Evolutionary conservation across 257 asterid genomes (phyloP).

Genomic region (Knoxia roxburghii): DNA sequence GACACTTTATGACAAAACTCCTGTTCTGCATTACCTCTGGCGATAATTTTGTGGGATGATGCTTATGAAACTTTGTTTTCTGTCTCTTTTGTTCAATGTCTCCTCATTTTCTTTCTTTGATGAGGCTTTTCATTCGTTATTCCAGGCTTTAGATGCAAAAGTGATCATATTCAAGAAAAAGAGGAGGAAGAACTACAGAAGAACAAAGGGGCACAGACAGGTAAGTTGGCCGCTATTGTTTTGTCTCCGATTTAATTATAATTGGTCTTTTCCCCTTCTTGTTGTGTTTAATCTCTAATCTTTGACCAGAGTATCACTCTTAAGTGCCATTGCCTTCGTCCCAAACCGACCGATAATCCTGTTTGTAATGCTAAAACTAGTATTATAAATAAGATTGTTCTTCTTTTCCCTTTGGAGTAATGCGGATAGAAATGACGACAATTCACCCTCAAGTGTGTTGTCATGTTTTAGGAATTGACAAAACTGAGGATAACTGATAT

Average conservation of each 20-base stretch:
- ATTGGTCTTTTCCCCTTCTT: too few relatives aligned
- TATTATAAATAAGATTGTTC: too few relatives aligned
- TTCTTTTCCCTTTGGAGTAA: too few relatives aligned
- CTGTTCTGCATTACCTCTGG: not conserved
- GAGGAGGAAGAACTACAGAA: constrained; percentile 91
- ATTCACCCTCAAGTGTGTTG: constrained; percentile 1
- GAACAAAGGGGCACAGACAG: constrained; percentile 92
- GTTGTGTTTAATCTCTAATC: too few relatives aligned
- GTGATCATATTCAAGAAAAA: constrained; percentile 95
- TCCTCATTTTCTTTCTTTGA: not conserved
- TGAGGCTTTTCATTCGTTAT: not conserved
- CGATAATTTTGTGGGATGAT: not conserved
- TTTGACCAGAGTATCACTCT: not conserved
- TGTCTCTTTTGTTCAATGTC: too few relatives aligned
- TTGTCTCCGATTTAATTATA: not conserved
- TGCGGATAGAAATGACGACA: not conserved
- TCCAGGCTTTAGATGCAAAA: constrained; percentile 90
- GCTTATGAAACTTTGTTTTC: not conserved
- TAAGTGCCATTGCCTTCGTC: too few relatives aligned
- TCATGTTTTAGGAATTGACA: constrained; percentile 62
- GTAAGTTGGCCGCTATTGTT: constrained; percentile 26
- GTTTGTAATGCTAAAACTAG: too few relatives aligned
- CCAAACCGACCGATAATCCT: too few relatives aligned
- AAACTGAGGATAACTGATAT: constrained; percentile 82
- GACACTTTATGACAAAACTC: not conserved